Conservation (phyloP, 768 basidiomycete genomes). For the Podaxis rugospora region DNA sequence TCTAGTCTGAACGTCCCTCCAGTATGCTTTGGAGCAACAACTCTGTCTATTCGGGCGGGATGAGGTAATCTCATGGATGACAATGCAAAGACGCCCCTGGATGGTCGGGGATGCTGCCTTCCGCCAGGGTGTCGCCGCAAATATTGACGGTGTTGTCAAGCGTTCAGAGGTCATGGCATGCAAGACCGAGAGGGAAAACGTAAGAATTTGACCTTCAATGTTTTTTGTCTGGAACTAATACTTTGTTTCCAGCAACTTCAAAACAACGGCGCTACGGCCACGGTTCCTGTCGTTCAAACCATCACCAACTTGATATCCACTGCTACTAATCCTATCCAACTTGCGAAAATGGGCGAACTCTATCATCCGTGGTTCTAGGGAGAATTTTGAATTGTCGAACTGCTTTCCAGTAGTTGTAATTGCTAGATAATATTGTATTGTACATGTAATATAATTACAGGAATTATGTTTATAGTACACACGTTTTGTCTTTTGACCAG, state of each 20-base stretch:
- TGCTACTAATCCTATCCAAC: constrained; percentile 81
- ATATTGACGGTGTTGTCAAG: constrained; percentile 69
- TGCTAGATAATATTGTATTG: constrained; percentile 8
- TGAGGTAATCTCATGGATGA: constrained; percentile 79
- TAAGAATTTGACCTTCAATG: constrained; percentile 22
- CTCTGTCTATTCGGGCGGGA: constrained; percentile 90
- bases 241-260: constrained; percentile 28
- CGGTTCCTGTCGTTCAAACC: constrained; percentile 69
- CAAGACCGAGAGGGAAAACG: constrained; percentile 82
- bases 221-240: background rate
- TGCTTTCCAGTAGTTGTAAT: constrained; percentile 11
- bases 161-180: constrained; percentile 82
- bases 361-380: constrained; percentile 83
- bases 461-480: background rate
- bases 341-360: constrained; percentile 82
- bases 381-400: constrained; percentile 8
- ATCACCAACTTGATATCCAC: constrained; percentile 78
- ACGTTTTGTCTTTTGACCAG: background rate
- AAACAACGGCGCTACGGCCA: constrained; percentile 25
- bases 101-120: constrained; percentile 50
- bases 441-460: constrained; percentile 4
- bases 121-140: constrained; percentile 48
- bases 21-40: constrained; percentile 93
- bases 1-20: constrained; percentile 1
- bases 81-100: constrained; percentile 52